Conservation (phyloP, 2,329 filamentous ascomycete genomes). For the Xylariaceae sp. region DNA sequence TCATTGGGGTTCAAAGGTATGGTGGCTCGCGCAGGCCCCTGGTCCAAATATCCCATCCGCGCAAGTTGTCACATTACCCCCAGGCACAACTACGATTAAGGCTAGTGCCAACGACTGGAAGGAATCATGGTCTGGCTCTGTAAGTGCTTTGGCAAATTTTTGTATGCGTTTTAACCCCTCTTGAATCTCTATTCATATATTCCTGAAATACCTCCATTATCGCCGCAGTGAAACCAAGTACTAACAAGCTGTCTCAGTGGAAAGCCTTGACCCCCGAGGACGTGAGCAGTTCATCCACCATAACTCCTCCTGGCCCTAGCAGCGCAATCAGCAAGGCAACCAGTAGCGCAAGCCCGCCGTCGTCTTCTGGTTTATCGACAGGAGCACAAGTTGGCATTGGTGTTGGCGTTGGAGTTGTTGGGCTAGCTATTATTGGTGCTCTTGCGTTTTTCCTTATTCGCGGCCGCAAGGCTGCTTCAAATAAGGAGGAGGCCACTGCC, state of each 20-base stretch:
- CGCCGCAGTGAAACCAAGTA: neutral
- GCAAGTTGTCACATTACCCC: constrained; percentile 28
- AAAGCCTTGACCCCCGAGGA: constrained; percentile 34
- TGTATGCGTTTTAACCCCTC: too few species aligned
- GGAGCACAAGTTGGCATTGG: constrained; percentile 46
- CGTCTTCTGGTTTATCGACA: constrained; percentile 32
- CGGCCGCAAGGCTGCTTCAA: constrained; percentile 33
- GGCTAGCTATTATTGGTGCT: constrained; percentile 29
- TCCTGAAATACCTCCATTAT: too few species aligned
- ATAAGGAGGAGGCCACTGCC: neutral
- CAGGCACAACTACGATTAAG: constrained; percentile 29
- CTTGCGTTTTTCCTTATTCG: constrained; percentile 37
- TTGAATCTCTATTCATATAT: too few species aligned
- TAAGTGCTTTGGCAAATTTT: constrained; percentile 6
- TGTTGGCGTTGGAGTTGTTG: constrained; percentile 39
- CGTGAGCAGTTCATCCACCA: constrained; percentile 19
- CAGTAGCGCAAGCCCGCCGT: neutral
- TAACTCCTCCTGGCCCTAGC: constrained; percentile 20
- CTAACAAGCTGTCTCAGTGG: constrained; percentile 31
- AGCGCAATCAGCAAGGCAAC: neutral
- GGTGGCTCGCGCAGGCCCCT: constrained; percentile 50
- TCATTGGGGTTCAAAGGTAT: constrained; percentile 44
- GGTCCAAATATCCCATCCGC: constrained; percentile 43
- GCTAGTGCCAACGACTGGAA: constrained; percentile 41
- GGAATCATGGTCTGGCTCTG: constrained; percentile 40